Evolutionary conservation across 176 grass and related monocot genomes (phyloP), one percentile per base, ranked within the genome.

Genomic region (Avena sativa): DNA sequence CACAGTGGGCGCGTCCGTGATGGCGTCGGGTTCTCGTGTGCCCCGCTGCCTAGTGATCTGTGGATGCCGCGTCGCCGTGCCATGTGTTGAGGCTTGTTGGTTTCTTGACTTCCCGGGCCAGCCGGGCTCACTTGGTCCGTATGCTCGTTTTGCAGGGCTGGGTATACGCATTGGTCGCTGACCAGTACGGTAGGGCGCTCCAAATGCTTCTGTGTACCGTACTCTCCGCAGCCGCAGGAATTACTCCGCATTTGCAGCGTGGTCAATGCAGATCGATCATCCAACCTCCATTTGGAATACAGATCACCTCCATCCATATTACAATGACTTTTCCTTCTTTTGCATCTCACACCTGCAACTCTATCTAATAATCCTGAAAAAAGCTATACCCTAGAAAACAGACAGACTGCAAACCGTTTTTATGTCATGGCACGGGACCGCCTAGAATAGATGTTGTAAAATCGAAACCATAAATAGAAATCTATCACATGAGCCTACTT

Each of bases 1-100:
- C 34, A 83, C 86, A 59, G 61, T 73, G n/a, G 17, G 17, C 46
- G 83, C 84, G 56, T 55, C 79, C 88, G 88, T 86, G 88, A 90
- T 79, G 88, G 2, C 74, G 74, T 43, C 40, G 40, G 17, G 28
- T 68, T 30, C 23, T 21, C 55, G 58, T 15, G 12, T 70, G 85
- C 86, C 47, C 71, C 78, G n/a, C 85, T 64, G 78, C 50, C 58
- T 47, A 16, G 56, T 47, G 56, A 44, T 61, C 36, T 61, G 76
- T 43, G 51, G 17, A 20, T 20, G 75, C 52, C 15, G 64, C 40
- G 43, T 44, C 70, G 40, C 19, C 2, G 13, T 20, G 53, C 77
- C 55, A 59, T 59, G 17, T n/a, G 56, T 59, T 5, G 7, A 32
- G 25, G 50, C 23, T 77, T 5, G 49, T 53, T 73, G 40, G 10